Percentiles rank a stretch among this genome's conserved stretches.
Evolutionary conservation across 2,329 filamentous ascomycete species (phyloP).

Genomic region (Colletotrichum lini): DNA sequence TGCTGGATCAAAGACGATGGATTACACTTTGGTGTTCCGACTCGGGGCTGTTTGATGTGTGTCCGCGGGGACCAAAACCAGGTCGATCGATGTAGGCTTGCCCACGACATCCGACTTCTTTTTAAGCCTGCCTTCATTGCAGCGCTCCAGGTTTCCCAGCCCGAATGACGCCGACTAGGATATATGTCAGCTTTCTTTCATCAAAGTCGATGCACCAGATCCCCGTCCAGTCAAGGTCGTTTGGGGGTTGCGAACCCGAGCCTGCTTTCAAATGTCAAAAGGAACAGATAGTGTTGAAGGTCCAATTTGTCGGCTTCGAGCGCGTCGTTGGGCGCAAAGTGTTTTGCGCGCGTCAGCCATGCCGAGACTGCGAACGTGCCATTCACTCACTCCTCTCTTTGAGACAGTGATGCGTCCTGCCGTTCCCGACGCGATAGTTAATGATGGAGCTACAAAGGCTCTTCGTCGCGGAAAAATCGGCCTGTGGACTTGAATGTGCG

Average conservation of each 20-base stretch:
- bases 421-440: slow-evolving; percentile 55
- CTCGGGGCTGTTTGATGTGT: not conserved
- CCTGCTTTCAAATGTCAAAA: slow-evolving; percentile 50
- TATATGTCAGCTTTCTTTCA: slow-evolving; percentile 33
- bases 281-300: slow-evolving; percentile 54
- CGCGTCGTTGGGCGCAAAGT: slow-evolving; percentile 42
- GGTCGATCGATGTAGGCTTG: not conserved
- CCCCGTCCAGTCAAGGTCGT: slow-evolving; percentile 43
- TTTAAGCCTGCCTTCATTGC: not conserved
- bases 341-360: not conserved
- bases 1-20: too few relatives aligned
- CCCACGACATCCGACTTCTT: not conserved
- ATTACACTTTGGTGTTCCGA: too few relatives aligned
- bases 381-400: slow-evolving; percentile 29
- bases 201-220: slow-evolving; percentile 53
- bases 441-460: slow-evolving; percentile 53
- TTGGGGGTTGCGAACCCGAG: slow-evolving; percentile 48
- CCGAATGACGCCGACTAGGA: not conserved
- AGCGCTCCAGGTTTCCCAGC: not conserved
- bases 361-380: not conserved
- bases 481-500: not conserved
- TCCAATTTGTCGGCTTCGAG: slow-evolving; percentile 52
- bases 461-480: slow-evolving; percentile 18
- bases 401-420: slow-evolving; percentile 54
- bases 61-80: not conserved